These are phyloP conservation scores for Linderniella brevidens DNA, from an alignment of 257 asterid species.

Conservation along the genomic window DNA sequence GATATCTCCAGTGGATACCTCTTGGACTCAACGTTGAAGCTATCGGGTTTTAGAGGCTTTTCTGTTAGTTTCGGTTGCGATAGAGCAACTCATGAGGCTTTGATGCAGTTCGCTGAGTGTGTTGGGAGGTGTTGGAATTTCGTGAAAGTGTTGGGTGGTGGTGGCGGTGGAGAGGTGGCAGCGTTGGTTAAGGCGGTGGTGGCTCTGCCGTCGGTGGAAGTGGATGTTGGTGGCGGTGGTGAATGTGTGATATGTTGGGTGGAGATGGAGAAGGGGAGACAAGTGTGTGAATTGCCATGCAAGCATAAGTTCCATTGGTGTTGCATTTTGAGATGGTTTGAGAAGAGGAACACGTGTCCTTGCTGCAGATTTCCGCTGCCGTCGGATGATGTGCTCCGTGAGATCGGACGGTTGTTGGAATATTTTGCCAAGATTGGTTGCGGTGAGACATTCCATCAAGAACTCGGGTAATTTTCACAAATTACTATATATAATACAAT, in stretches of 20 bases:
- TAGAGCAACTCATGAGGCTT: slow-evolving; percentile 15
- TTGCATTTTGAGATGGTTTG: slow-evolving; percentile 63
- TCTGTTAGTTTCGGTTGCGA: too few species aligned
- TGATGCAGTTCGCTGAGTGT: slow-evolving; percentile 38
- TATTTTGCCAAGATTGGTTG: slow-evolving; percentile 23
- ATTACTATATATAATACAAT: background rate
- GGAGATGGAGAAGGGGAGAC: slow-evolving; percentile 62
- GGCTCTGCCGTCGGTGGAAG: slow-evolving; percentile 53
- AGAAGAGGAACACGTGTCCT: slow-evolving; percentile 64
- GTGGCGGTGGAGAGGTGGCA: slow-evolving; percentile 20
- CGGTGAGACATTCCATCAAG: background rate
- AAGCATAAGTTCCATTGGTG: slow-evolving; percentile 74
- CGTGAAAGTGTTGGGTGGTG: slow-evolving; percentile 25
- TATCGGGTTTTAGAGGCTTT: slow-evolving; percentile 29
- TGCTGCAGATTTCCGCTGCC: slow-evolving; percentile 82
- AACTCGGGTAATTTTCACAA: slow-evolving; percentile 6
- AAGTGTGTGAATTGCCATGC: slow-evolving; percentile 80
- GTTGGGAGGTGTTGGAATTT: slow-evolving; percentile 42
- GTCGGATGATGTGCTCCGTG: slow-evolving; percentile 50
- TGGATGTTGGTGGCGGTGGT: slow-evolving; percentile 10
- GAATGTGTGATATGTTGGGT: slow-evolving; percentile 79
- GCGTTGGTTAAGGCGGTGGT: slow-evolving; percentile 49
- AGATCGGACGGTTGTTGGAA: slow-evolving; percentile 62
- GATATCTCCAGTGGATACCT: slow-evolving; percentile 18
- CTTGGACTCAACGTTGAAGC: slow-evolving; percentile 17